These are phyloP conservation scores for Aphanomyces cochlioides DNA, from an alignment of 352 stramenopile species.

Conservation along the genomic window DNA sequence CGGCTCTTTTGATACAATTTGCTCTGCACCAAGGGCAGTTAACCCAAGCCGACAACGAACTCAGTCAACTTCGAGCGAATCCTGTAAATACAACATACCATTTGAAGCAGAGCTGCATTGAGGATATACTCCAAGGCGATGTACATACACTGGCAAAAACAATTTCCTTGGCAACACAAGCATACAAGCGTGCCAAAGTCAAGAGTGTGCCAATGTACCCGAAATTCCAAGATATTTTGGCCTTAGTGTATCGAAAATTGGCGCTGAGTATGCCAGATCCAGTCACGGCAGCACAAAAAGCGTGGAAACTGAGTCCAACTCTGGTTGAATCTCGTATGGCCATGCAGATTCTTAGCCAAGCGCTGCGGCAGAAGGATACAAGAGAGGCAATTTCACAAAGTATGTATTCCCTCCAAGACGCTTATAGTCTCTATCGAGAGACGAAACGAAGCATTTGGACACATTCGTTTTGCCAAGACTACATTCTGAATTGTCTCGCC, in stretches of 20 bases:
- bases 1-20: conserved; percentile 9
- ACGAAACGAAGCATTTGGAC: background rate
- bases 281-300: conserved; percentile 19
- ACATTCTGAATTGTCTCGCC: conserved; percentile 7
- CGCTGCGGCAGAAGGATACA: background rate
- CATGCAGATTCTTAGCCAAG: conserved; percentile 1
- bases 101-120: conserved; percentile 9
- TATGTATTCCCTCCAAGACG: conserved; percentile 21
- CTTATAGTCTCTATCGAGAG: background rate
- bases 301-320: conserved; percentile 14
- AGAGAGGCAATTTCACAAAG: conserved; percentile 25
- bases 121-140: conserved; percentile 8
- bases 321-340: background rate
- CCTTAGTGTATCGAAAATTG: conserved; percentile 21
- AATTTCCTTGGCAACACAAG: background rate
- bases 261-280: conserved; percentile 17
- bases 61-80: conserved; percentile 4
- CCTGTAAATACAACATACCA: conserved; percentile 8
- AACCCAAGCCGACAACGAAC: background rate
- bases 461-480: background rate
- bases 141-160: conserved; percentile 13
- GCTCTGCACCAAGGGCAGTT: background rate
- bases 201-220: conserved; percentile 18
- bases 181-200: conserved; percentile 12
- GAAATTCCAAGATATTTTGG: conserved; percentile 16